phyloP scores from a whole-genome alignment of 2,329 filamentous ascomycete genomes.

The Parafenestella ontariensis region DNA sequence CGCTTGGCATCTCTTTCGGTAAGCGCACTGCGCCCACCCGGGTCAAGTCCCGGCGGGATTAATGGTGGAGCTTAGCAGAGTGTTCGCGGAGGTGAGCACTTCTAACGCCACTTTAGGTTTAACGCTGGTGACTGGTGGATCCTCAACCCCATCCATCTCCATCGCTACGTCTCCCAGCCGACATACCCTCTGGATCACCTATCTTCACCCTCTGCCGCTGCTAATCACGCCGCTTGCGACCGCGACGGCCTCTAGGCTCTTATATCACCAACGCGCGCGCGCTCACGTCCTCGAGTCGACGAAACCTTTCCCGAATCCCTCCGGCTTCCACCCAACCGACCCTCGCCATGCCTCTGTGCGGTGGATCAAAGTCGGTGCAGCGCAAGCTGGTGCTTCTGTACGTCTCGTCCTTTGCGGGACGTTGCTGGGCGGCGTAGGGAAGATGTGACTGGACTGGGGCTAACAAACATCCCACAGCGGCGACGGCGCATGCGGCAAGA shows the following conservation, averaged over 20 bases:
- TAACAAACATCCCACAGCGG: slow-evolving; percentile 64
- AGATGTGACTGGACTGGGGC: slow-evolving; percentile 27
- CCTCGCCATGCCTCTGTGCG: slow-evolving; percentile 56
- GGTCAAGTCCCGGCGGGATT: slow-evolving; percentile 3
- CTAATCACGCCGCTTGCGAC: slow-evolving; percentile 12
- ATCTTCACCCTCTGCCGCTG: slow-evolving; percentile 5
- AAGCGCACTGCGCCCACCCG: slow-evolving; percentile 17
- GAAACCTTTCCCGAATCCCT: slow-evolving; percentile 27
- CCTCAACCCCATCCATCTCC: slow-evolving; percentile 6
- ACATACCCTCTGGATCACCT: neutral
- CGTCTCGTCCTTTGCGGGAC: slow-evolving; percentile 47
- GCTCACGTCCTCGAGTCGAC: slow-evolving; percentile 30
- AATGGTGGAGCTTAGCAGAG: slow-evolving; percentile 18
- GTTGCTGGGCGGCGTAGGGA: slow-evolving; percentile 13
- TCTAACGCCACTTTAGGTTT: slow-evolving; percentile 16
- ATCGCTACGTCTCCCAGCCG: slow-evolving; percentile 17
- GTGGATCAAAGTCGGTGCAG: slow-evolving; percentile 76
- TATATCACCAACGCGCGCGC: slow-evolving; percentile 35
- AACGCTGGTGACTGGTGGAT: slow-evolving; percentile 12
- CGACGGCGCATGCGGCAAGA: slow-evolving; percentile 97
- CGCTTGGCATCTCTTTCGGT: slow-evolving; percentile 8
- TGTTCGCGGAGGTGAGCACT: slow-evolving; percentile 17
- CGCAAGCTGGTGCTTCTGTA: slow-evolving; percentile 95
- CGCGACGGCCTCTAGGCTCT: slow-evolving; percentile 8
- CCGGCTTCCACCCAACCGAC: slow-evolving; percentile 13